Percentiles rank a stretch among this genome's conserved stretches.
Conservation (phyloP, 768 basidiomycete species). For the Coprinopsis marcescibilis region DNA sequence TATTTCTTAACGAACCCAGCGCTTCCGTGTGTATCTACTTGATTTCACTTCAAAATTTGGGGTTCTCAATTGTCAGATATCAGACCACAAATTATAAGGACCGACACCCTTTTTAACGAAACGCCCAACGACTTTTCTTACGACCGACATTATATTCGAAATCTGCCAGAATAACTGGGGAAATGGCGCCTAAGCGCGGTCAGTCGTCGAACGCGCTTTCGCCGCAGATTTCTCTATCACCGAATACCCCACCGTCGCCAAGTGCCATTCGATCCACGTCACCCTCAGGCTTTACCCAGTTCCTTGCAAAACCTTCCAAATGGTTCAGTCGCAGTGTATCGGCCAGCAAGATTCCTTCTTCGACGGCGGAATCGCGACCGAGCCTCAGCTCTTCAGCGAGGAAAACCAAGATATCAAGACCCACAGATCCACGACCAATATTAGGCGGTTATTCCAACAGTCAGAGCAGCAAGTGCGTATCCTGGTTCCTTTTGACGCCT, state of each 20-base stretch:
- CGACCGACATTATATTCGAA: neutral
- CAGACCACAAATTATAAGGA: neutral
- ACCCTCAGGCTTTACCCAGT: slow-evolving; percentile 60
- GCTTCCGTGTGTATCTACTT: neutral
- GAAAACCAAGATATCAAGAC: slow-evolving; percentile 79
- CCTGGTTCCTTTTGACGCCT: slow-evolving; percentile 5
- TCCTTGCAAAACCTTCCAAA: slow-evolving; percentile 62
- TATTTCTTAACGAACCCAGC: neutral
- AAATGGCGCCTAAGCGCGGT: slow-evolving; percentile 6
- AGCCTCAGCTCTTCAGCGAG: slow-evolving; percentile 36
- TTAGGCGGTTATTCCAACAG: slow-evolving; percentile 47
- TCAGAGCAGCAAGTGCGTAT: slow-evolving; percentile 45
- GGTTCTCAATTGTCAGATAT: neutral
- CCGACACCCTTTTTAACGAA: neutral
- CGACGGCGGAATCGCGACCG: slow-evolving; percentile 39
- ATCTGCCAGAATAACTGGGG: neutral
- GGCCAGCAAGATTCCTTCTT: slow-evolving; percentile 37
- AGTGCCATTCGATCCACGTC: slow-evolving; percentile 54
- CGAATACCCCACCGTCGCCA: slow-evolving; percentile 23
- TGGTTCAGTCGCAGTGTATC: slow-evolving; percentile 67
- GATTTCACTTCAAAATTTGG: neutral
- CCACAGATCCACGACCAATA: slow-evolving; percentile 78
- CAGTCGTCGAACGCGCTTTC: slow-evolving; percentile 3
- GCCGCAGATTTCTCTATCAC: slow-evolving; percentile 18
- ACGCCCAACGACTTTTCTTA: slow-evolving; percentile 4